A percentile compares a stretch with the other conserved stretches of the same genome.
Conservation (phyloP, 192 early-diverging fungal species). For the Backusella luteola region DNA sequence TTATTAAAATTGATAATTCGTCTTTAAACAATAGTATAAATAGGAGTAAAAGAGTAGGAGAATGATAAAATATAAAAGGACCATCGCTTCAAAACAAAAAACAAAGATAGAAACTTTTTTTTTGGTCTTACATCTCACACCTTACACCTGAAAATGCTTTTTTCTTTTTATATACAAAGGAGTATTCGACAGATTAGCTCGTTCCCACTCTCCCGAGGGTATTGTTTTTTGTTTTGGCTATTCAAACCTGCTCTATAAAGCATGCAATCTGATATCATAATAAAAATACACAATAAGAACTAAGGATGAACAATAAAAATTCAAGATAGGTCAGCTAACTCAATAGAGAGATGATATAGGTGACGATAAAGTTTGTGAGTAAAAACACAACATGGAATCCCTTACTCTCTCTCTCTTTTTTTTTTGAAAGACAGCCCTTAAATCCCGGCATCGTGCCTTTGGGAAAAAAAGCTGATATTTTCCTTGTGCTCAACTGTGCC, state of each 20-base stretch:
- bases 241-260: neutral
- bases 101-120: neutral
- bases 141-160: neutral
- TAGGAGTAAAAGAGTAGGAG: neutral
- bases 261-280: neutral
- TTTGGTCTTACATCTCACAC: neutral
- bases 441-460: neutral
- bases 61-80: neutral
- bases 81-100: neutral
- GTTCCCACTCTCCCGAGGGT: neutral
- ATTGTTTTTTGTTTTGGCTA: neutral
- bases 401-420: neutral
- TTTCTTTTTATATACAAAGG: neutral
- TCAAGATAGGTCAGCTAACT: neutral
- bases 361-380: neutral
- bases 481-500: neutral
- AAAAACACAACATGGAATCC: neutral
- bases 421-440: neutral
- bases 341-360: neutral
- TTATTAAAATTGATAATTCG: neutral
- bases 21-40: neutral
- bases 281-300: neutral
- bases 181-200: neutral
- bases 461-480: constrained; percentile 7
- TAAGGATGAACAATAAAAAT: neutral